Conservation (phyloP, 208 protist species). For the Leishmania gerbilli region DNA sequence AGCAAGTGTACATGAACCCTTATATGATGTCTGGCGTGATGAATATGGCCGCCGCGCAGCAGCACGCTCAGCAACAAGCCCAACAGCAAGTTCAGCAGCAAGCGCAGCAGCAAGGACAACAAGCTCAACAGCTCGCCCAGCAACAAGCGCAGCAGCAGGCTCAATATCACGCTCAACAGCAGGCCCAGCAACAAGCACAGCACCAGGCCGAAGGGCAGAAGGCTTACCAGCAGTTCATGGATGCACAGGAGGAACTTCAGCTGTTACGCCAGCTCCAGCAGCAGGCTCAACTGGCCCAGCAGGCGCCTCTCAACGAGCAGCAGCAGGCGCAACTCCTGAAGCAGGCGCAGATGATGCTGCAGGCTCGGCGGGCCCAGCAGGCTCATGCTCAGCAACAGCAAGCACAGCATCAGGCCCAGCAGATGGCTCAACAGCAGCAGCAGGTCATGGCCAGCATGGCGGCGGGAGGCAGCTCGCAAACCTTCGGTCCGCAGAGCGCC, state of each 20-base stretch:
- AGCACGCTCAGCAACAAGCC: constrained; percentile 14
- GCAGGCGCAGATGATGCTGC: constrained; percentile 22
- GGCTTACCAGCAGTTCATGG: constrained; percentile 21
- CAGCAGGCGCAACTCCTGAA: constrained; percentile 24
- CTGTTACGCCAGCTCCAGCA: constrained; percentile 19
- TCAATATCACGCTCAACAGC: constrained; percentile 8
- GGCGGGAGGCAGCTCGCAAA: background rate
- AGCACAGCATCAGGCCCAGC: constrained; percentile 24
- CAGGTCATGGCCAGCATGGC: constrained; percentile 8
- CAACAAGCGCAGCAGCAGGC: constrained; percentile 15
- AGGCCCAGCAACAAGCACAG: constrained; percentile 6
- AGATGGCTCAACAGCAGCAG: constrained; percentile 16
- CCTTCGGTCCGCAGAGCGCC: background rate
- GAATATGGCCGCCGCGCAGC: constrained; percentile 22
- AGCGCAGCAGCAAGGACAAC: constrained; percentile 17
- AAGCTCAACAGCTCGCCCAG: constrained; percentile 3
- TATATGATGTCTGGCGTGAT: constrained; percentile 26
- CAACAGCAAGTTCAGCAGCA: constrained; percentile 26
- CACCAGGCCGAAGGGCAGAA: constrained; percentile 10
- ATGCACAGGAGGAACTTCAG: constrained; percentile 32
- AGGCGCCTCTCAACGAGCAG: constrained; percentile 16
- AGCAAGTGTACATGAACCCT: constrained; percentile 34
- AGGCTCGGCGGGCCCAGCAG: constrained; percentile 14
- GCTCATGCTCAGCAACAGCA: constrained; percentile 23
- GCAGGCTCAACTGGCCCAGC: constrained; percentile 13